Evolutionary conservation across 441 rosid species (phyloP).

Genomic region (Eutrema salsugineum): DNA sequence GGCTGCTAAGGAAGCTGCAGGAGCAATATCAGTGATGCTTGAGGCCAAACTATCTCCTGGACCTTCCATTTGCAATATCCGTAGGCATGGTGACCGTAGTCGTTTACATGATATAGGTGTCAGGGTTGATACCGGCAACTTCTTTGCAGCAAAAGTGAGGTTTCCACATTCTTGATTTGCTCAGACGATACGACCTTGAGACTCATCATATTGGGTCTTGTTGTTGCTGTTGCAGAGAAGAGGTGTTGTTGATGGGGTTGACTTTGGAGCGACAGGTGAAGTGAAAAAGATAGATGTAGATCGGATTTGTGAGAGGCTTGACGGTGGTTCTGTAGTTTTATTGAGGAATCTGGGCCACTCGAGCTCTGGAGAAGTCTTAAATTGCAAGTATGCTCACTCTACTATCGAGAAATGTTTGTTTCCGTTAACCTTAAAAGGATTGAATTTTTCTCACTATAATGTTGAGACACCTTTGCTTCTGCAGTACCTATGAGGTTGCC

Average conservation of each 20-base stretch:
- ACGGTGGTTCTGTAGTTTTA: slow-evolving; percentile 72
- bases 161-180: not conserved
- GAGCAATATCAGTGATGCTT: slow-evolving; percentile 71
- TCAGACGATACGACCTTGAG: not conserved
- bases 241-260: slow-evolving; percentile 93
- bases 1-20: slow-evolving; percentile 89
- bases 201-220: not conserved
- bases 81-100: slow-evolving; percentile 83
- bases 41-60: slow-evolving; percentile 94
- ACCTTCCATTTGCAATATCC: slow-evolving; percentile 74
- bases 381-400: slow-evolving; percentile 74
- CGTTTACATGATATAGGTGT: slow-evolving; percentile 92
- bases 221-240: slow-evolving; percentile 54
- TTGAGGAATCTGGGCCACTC: slow-evolving; percentile 90
- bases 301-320: slow-evolving; percentile 84
- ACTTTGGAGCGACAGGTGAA: slow-evolving; percentile 90
- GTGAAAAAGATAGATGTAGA: slow-evolving; percentile 82
- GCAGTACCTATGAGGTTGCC: slow-evolving; percentile 94
- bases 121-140: slow-evolving; percentile 91
- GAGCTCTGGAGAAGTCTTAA: slow-evolving; percentile 90
- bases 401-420: not conserved
- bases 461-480: not conserved
- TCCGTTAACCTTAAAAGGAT: not conserved
- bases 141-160: slow-evolving; percentile 88
- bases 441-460: not conserved